A percentile compares a stretch with the other conserved stretches of the same genome.
phyloP scores from a whole-genome alignment of 768 basidiomycete species.

The Chalciporus piperatus region DNA sequence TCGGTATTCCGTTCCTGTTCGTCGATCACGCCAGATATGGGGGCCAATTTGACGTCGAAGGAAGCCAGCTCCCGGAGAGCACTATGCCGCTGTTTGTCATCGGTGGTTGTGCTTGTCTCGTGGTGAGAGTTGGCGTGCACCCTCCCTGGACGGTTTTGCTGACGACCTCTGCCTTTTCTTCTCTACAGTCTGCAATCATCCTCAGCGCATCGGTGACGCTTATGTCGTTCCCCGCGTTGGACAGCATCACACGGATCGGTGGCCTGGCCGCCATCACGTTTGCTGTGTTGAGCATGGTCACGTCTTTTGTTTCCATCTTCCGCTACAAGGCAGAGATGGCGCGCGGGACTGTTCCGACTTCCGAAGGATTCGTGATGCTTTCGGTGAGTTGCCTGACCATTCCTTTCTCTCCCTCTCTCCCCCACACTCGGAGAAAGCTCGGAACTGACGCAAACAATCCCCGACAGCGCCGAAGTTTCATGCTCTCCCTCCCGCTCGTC shows the following conservation, averaged over 20 bases:
- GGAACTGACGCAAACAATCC: conserved; percentile 1
- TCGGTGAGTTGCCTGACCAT: too few relatives aligned
- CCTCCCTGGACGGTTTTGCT: neutral
- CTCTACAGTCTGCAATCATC: conserved; percentile 67
- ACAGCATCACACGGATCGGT: conserved; percentile 57
- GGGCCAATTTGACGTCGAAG: conserved; percentile 57
- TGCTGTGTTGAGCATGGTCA: conserved; percentile 65
- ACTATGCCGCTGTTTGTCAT: conserved; percentile 60
- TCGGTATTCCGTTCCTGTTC: conserved; percentile 81
- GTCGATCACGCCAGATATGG: conserved; percentile 46
- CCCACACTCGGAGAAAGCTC: neutral
- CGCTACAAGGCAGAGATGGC: conserved; percentile 66
- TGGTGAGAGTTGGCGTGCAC: conserved; percentile 43
- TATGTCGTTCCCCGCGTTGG: conserved; percentile 73
- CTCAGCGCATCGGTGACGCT: conserved; percentile 81
- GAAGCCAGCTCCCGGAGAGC: conserved; percentile 41
- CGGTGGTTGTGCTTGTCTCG: conserved; percentile 62
- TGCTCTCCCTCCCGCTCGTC: conserved; percentile 71
- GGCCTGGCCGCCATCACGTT: conserved; percentile 68
- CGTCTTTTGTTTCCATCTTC: conserved; percentile 68
- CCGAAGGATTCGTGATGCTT: conserved; percentile 58
- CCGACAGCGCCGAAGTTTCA: conserved; percentile 46
- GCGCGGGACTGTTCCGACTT: conserved; percentile 41
- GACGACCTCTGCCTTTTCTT: neutral
- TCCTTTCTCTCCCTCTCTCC: conserved; percentile 7